Base-by-base conservation (phyloP, 805 yeast species). In the Pichia exigua region DNA sequence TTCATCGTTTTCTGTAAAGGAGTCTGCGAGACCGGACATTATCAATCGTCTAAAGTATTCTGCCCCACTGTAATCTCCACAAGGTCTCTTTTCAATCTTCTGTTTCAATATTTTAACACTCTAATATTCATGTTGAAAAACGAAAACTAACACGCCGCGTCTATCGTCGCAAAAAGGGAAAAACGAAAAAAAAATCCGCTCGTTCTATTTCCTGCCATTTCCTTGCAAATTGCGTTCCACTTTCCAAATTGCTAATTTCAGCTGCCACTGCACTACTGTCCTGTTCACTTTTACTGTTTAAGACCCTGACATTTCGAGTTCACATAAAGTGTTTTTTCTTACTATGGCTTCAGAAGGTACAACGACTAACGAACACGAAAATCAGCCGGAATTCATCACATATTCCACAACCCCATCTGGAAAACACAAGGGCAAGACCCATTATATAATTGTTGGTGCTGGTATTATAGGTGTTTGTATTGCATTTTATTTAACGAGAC, bases 401-500 rank as follows among this genome's bases (percentile, higher is more conserved):
- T 67, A 65, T 48, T 63, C 69, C 9, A 66, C 77, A 3, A 62
- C 59, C 40, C 78, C 81, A 12, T 72, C 79, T 2, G 78, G 77
- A 18, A 71, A 66, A 47, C 78, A 75, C 48, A 69, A 77, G 56
- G 85, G 81, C 24, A 87, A 86, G 62, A 77, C 82, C 38, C 95
- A 87, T 64, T 87, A 87, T 52, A 77, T 87, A 54, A 84, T 89
- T 44, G 94, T 88, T 24, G 96, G 96, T 24, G 98, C 96, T 0
- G 99, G 99, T 22, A 92, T 92, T 60, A 86, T 92, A 40, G 99
- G 99, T 40, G 96, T 89, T 9, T 88, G 96, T 65, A 87, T 94
- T 1, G 97, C 98, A 1, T 94, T 87, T 68, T 92, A 83, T 62
- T 67, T 94, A 41, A 86, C 94, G 2, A 77, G 78, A 52, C 98